A percentile compares a stretch with the other conserved stretches of the same genome.
phyloP scores from a whole-genome alignment of 2,329 filamentous ascomycete species.

The Penicillium sp. region DNA sequence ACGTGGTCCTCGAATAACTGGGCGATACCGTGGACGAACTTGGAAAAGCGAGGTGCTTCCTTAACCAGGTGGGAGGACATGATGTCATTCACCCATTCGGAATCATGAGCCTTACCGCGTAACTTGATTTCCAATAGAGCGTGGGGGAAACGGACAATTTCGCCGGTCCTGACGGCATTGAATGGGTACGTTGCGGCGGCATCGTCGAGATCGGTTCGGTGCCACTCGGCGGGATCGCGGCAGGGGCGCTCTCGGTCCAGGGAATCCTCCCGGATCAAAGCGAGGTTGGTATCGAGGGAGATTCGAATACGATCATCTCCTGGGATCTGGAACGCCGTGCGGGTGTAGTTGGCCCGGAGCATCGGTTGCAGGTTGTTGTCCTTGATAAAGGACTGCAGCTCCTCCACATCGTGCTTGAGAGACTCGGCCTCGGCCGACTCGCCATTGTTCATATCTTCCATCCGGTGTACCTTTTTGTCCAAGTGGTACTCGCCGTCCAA shows the following conservation, averaged over 20 bases:
- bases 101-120: constrained; percentile 64
- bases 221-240: constrained; percentile 86
- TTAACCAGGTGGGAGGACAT: constrained; percentile 93
- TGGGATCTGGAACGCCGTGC: constrained; percentile 95
- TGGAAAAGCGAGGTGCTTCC: constrained; percentile 87
- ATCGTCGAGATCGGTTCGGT: constrained; percentile 86
- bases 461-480: constrained; percentile 87
- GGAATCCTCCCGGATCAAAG: constrained; percentile 76
- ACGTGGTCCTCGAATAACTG: constrained; percentile 94
- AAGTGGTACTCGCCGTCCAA: constrained; percentile 85
- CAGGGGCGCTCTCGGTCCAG: constrained; percentile 85
- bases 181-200: constrained; percentile 85
- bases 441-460: constrained; percentile 74
- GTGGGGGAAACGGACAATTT: constrained; percentile 88
- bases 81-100: constrained; percentile 86
- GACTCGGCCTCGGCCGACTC: constrained; percentile 67
- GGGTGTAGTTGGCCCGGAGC: constrained; percentile 87
- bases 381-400: constrained; percentile 80
- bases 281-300: constrained; percentile 89
- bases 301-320: constrained; percentile 88
- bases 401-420: constrained; percentile 72
- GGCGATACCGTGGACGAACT: constrained; percentile 93
- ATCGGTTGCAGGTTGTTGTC: constrained; percentile 80
- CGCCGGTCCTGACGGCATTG: constrained; percentile 82
- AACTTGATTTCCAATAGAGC: constrained; percentile 93